These are phyloP conservation scores for Mucor irregularis DNA, from an alignment of 371 early-diverging fungal genomes.

Conservation along the genomic window DNA sequence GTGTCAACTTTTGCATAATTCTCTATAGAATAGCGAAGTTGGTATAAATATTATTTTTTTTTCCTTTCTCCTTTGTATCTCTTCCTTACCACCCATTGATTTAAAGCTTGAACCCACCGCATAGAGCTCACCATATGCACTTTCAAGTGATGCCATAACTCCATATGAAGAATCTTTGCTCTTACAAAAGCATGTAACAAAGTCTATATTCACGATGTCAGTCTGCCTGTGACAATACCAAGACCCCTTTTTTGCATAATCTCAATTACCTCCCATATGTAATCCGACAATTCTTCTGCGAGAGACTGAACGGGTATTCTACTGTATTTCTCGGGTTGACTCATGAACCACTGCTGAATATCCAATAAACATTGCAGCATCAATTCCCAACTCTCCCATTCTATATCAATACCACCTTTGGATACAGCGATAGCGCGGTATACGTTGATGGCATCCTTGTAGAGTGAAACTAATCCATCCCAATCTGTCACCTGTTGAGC, in stretches of 20 bases:
- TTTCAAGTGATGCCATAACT: constrained; percentile 55
- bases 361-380: constrained; percentile 53
- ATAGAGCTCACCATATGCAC: constrained; percentile 44
- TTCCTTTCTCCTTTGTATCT: neutral
- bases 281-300: constrained; percentile 59
- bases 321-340: constrained; percentile 47
- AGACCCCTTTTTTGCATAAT: neutral
- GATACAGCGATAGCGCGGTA: constrained; percentile 59
- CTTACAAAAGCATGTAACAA: constrained; percentile 59
- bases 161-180: constrained; percentile 45
- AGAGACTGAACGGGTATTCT: constrained; percentile 43
- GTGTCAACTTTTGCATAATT: constrained; percentile 58
- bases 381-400: constrained; percentile 60
- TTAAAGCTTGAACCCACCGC: constrained; percentile 53
- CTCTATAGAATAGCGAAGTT: constrained; percentile 33
- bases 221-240: too few species aligned
- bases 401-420: constrained; percentile 63
- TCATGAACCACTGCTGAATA: constrained; percentile 59
- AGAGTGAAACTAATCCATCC: constrained; percentile 52
- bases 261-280: constrained; percentile 53
- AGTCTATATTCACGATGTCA: constrained; percentile 39
- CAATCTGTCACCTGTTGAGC: constrained; percentile 42
- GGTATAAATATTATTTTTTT: neutral
- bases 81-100: constrained; percentile 60
- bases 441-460: constrained; percentile 63